These are phyloP conservation scores for Colletotrichum liriopes DNA, from an alignment of 2,329 filamentous ascomycete species.

Conservation along the genomic window DNA sequence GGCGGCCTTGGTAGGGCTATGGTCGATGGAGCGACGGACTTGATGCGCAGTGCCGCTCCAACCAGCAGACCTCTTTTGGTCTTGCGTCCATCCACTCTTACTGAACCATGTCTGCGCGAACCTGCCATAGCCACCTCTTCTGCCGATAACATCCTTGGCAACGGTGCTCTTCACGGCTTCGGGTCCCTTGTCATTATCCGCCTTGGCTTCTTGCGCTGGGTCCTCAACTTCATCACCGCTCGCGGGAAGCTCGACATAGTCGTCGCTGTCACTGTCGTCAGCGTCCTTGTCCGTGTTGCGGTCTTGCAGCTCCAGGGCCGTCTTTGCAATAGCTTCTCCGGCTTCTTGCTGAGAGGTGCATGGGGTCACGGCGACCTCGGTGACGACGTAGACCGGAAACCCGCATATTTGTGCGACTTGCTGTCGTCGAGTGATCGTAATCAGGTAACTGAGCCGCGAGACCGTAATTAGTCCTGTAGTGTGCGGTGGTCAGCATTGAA, in stretches of 20 bases:
- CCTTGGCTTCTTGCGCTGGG: conserved; percentile 53
- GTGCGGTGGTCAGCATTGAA: conserved; percentile 35
- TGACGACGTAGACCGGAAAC: conserved; percentile 87
- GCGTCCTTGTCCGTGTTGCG: conserved; percentile 57
- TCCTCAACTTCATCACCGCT: conserved; percentile 63
- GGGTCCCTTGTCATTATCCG: conserved; percentile 46
- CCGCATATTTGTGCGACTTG: conserved; percentile 91
- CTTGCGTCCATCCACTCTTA: conserved; percentile 83
- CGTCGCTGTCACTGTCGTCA: conserved; percentile 63
- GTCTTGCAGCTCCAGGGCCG: conserved; percentile 61
- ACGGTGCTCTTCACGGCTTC: conserved; percentile 72
- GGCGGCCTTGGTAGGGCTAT: conserved; percentile 42
- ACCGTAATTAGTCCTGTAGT: conserved; percentile 84
- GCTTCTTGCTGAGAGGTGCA: conserved; percentile 84
- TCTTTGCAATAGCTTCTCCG: conserved; percentile 77
- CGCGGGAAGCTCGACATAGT: conserved; percentile 57
- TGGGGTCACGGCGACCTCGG: conserved; percentile 92
- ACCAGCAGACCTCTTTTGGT: conserved; percentile 79
- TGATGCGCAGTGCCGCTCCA: conserved; percentile 65
- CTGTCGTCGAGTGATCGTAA: conserved; percentile 88
- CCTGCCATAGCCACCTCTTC: conserved; percentile 86
- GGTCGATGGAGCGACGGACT: conserved; percentile 37
- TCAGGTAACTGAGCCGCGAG: conserved; percentile 84
- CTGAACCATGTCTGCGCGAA: conserved; percentile 96
- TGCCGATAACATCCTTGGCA: conserved; percentile 89